phyloP scores from a whole-genome alignment of 169 alveolate genomes.

The Eimeria tenella region DNA sequence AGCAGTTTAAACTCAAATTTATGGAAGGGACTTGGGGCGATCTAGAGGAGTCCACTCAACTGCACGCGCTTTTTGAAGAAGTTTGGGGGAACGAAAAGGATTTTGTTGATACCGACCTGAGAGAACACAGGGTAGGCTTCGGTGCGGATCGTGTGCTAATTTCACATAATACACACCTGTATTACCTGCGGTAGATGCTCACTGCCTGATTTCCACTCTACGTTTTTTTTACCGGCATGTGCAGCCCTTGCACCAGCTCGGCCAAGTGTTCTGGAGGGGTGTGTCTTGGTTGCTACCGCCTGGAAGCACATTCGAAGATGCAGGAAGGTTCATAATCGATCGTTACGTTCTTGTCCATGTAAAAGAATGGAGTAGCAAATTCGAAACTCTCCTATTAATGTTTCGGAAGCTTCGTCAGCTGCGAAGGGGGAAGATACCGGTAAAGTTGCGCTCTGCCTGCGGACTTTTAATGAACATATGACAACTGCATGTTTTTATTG shows the following conservation, averaged over 20 bases:
- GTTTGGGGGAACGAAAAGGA: slow-evolving; percentile 83
- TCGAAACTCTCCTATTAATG: slow-evolving; percentile 96
- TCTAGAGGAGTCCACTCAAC: slow-evolving; percentile 49
- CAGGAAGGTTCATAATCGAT: slow-evolving; percentile 94
- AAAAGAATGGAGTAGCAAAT: slow-evolving; percentile 94
- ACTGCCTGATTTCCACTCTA: not conserved
- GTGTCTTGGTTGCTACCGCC: slow-evolving; percentile 89
- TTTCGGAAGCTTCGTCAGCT: slow-evolving; percentile 95
- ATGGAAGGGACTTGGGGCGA: slow-evolving; percentile 83
- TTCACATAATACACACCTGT: not conserved
- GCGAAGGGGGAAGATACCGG: slow-evolving; percentile 91
- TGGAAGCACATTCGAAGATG: slow-evolving; percentile 95
- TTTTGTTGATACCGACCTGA: slow-evolving; percentile 89
- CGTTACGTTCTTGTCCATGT: slow-evolving; percentile 97
- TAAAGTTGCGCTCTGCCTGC: not conserved
- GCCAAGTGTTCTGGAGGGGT: slow-evolving; percentile 88
- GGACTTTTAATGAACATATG: not conserved
- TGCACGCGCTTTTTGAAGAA: slow-evolving; percentile 79
- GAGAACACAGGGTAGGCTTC: slow-evolving; percentile 86
- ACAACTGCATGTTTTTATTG: not conserved
- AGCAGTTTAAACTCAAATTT: slow-evolving; percentile 82
- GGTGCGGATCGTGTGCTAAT: not conserved
- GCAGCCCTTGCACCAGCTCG: slow-evolving; percentile 88
- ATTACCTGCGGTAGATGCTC: not conserved
- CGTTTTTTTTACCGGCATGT: not conserved